A percentile compares a stretch with the other conserved stretches of the same genome.
Evolutionary conservation across 768 basidiomycete species (phyloP).

Genomic region (Ramaria rubella): DNA sequence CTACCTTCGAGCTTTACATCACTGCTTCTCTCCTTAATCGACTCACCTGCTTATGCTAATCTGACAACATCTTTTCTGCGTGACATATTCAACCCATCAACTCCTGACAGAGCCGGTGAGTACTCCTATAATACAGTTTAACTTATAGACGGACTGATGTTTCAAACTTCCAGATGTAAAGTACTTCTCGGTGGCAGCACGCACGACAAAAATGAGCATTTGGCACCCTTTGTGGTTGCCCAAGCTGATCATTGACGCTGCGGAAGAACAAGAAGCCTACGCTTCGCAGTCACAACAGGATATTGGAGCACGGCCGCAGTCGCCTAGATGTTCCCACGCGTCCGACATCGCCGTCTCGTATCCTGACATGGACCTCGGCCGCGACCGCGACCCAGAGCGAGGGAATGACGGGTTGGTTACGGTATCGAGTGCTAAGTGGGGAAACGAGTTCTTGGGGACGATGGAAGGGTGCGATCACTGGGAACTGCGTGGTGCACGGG

Average conservation of each 20-base stretch:
- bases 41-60: conserved; percentile 95
- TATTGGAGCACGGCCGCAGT: neutral
- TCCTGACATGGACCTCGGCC: neutral
- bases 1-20: conserved; percentile 83
- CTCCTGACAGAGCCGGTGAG: conserved; percentile 58
- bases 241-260: conserved; percentile 86
- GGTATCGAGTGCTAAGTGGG: conserved; percentile 91
- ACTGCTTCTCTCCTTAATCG: conserved; percentile 79
- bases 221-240: conserved; percentile 98
- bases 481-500: conserved; percentile 88
- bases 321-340: neutral
- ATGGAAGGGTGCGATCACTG: conserved; percentile 93
- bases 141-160: neutral
- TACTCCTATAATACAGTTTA: neutral
- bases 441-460: conserved; percentile 84
- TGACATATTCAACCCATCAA: conserved; percentile 73
- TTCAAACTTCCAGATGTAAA: conserved; percentile 43
- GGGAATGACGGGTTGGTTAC: conserved; percentile 36
- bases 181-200: conserved; percentile 87
- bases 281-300: neutral
- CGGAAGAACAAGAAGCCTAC: conserved; percentile 50
- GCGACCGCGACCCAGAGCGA: neutral
- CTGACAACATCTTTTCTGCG: conserved; percentile 80
- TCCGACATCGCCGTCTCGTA: conserved; percentile 3
- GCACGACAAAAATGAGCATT: conserved; percentile 56